Conservation (phyloP, 2,329 filamentous ascomycete genomes). For the Colletotrichum sp. region DNA sequence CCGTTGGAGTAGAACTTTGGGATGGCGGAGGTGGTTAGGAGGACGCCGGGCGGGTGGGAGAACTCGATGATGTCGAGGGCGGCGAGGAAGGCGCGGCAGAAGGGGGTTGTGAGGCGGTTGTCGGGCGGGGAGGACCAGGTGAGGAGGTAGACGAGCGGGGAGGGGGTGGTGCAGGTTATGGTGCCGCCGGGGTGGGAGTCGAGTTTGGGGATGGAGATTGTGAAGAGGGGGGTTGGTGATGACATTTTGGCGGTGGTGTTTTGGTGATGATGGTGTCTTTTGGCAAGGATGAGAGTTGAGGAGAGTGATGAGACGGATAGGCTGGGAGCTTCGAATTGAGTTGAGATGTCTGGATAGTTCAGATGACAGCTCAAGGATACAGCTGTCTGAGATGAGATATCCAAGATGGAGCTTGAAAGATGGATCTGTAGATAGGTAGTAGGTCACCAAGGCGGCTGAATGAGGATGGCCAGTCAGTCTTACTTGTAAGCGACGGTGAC, state of each 20-base stretch:
- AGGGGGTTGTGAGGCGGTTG: slow-evolving; percentile 74
- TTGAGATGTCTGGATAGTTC: background rate
- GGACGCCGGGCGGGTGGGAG: slow-evolving; percentile 66
- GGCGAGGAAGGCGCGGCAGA: slow-evolving; percentile 70
- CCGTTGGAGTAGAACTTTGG: slow-evolving; percentile 85
- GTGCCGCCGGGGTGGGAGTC: slow-evolving; percentile 55
- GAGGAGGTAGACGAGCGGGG: slow-evolving; percentile 70
- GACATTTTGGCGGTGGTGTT: slow-evolving; percentile 30
- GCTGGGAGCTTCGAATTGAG: background rate
- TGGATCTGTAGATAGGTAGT: background rate
- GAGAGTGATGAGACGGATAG: background rate
- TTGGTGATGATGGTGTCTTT: background rate
- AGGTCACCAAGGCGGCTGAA: background rate
- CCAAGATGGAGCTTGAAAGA: background rate
- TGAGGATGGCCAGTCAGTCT: background rate
- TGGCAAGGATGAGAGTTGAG: background rate
- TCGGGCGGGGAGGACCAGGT: slow-evolving; percentile 75
- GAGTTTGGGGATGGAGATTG: slow-evolving; percentile 57
- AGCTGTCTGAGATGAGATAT: background rate
- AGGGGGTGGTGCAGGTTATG: slow-evolving; percentile 67
- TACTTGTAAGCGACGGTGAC: background rate
- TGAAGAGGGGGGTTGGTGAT: slow-evolving; percentile 54
- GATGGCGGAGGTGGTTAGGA: slow-evolving; percentile 76
- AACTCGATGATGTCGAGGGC: slow-evolving; percentile 80
- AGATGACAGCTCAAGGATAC: background rate